Conservation (phyloP, 2,329 filamentous ascomycete species). For the Pseudomassariella vexata region DNA sequence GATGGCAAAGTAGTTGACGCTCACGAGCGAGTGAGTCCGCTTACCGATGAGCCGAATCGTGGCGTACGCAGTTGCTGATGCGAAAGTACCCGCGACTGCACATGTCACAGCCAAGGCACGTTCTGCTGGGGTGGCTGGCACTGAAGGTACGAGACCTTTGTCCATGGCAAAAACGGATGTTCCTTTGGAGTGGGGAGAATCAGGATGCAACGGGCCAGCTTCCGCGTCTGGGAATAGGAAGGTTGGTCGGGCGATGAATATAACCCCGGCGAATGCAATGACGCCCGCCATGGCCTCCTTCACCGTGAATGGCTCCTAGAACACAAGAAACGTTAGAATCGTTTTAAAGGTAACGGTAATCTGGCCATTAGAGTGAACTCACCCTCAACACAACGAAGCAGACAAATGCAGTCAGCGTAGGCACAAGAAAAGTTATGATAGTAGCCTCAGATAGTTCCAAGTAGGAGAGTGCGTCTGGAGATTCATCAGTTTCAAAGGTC, state of each 20-base stretch:
- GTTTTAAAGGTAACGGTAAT: no score
- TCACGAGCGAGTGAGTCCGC: constrained; percentile 68
- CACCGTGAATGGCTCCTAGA: constrained; percentile 64
- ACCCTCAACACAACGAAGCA: constrained; percentile 48
- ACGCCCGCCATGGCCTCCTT: constrained; percentile 65
- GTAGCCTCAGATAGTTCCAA: constrained; percentile 73
- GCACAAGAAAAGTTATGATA: constrained; percentile 73
- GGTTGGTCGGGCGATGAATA: constrained; percentile 68
- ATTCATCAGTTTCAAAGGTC: not conserved
- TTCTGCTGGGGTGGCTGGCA: constrained; percentile 46
- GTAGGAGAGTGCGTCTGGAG: constrained; percentile 53
- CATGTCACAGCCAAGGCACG: constrained; percentile 60
- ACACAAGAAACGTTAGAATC: constrained; percentile 30
- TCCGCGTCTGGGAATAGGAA: constrained; percentile 42
- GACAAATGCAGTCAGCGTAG: constrained; percentile 61
- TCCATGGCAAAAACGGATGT: constrained; percentile 7
- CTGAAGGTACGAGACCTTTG: constrained; percentile 12
- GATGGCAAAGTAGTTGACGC: constrained; percentile 70
- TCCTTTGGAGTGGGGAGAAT: constrained; percentile 1
- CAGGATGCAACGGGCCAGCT: constrained; percentile 4
- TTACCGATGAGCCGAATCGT: constrained; percentile 71
- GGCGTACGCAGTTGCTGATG: constrained; percentile 63
- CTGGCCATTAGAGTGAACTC: constrained; percentile 9
- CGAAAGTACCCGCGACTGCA: constrained; percentile 64
- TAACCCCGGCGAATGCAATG: constrained; percentile 64